Evolutionary conservation across 768 basidiomycete species (phyloP).

Genomic region (Boletus vinaceobasis): DNA sequence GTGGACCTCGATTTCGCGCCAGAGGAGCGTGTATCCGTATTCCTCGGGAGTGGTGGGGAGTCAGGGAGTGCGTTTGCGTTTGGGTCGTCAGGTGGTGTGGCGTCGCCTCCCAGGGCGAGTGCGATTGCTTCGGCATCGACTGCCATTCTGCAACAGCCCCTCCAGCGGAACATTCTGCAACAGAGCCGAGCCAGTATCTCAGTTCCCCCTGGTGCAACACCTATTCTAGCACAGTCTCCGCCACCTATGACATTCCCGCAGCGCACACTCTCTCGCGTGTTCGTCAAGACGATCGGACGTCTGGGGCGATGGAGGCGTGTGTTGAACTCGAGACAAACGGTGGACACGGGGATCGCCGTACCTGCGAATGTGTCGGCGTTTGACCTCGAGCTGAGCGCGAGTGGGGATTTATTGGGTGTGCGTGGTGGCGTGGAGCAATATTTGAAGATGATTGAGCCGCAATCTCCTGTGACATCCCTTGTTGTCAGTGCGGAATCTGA

Average conservation of each 20-base stretch:
- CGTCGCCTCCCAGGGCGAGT: constrained; percentile 39
- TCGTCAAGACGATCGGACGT: constrained; percentile 79
- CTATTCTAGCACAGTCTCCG: constrained; percentile 32
- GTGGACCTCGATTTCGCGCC: constrained; percentile 75
- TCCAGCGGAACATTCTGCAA: constrained; percentile 49
- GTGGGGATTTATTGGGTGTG: constrained; percentile 57
- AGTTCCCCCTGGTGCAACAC: constrained; percentile 18
- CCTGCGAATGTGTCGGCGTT: constrained; percentile 62
- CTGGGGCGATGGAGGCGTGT: constrained; percentile 82
- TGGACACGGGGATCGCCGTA: constrained; percentile 35
- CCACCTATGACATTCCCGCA: constrained; percentile 47
- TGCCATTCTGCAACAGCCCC: constrained; percentile 62
- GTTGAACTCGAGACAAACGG: constrained; percentile 46
- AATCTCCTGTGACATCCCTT: constrained; percentile 20
- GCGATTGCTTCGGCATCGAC: constrained; percentile 55
- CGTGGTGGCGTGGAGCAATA: constrained; percentile 66
- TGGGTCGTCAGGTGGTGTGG: constrained; percentile 23
- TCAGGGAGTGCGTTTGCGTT: constrained; percentile 44
- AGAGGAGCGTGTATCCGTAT: constrained; percentile 43
- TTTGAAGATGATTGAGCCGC: constrained; percentile 51
- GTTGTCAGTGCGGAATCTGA: constrained; percentile 1
- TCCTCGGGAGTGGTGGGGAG: constrained; percentile 34
- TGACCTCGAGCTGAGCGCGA: constrained; percentile 61
- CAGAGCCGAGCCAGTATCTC: constrained; percentile 39
- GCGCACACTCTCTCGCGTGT: constrained; percentile 65